Percentiles rank a stretch among this genome's conserved stretches.
phyloP scores from a whole-genome alignment of 139 green algal species.

The Chlamydomonas schloesseri region DNA sequence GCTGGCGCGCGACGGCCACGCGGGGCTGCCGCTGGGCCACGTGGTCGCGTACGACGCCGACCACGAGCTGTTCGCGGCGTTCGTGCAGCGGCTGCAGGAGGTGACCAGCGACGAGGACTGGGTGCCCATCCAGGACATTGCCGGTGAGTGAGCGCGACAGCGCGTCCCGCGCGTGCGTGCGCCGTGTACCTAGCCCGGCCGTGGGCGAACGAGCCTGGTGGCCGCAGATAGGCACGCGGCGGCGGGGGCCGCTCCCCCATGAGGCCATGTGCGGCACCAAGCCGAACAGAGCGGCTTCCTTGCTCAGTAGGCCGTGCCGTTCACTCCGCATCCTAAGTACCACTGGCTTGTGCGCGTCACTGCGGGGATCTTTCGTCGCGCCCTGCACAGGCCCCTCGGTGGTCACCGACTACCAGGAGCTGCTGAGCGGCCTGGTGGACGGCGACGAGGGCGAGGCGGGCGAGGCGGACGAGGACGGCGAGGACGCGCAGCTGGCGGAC shows the following conservation, averaged over 20 bases:
- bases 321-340: too few species aligned
- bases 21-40: constrained; percentile 73
- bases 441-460: constrained; percentile 23
- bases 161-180: too few species aligned
- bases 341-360: too few species aligned
- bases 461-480: background rate
- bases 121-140: constrained; percentile 29
- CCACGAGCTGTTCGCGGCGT: constrained; percentile 4
- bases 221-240: too few species aligned
- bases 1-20: constrained; percentile 56
- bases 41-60: constrained; percentile 45
- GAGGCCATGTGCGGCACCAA: too few species aligned
- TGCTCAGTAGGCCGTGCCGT: too few species aligned
- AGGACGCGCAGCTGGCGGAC: background rate
- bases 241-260: too few species aligned
- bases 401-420: background rate
- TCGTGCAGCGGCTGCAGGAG: constrained; percentile 9
- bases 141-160: background rate
- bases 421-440: background rate
- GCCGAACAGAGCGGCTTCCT: too few species aligned
- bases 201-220: too few species aligned
- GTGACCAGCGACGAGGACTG: background rate
- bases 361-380: too few species aligned
- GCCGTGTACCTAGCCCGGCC: background rate
- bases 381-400: background rate